Evolutionary conservation across 805 yeast species (phyloP).

Genomic region (Saturnispora besseyi): DNA sequence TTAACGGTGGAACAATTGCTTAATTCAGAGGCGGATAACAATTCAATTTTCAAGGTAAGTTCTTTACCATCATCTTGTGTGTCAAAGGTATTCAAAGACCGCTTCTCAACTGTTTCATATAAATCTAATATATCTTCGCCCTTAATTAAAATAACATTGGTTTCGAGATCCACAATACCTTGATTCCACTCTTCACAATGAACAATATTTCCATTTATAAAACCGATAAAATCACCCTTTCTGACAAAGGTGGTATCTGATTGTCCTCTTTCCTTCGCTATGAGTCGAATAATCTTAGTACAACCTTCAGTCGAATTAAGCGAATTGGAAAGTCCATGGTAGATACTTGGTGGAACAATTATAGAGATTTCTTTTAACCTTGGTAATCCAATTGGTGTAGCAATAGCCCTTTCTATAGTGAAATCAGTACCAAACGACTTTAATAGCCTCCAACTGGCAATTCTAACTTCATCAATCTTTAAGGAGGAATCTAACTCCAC

Average conservation of each 20-base stretch:
- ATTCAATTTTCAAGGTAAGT: neutral
- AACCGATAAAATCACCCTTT: conserved; percentile 37
- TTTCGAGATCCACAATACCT: conserved; percentile 41
- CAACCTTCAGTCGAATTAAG: conserved; percentile 8
- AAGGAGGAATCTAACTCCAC: neutral
- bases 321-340: conserved; percentile 32
- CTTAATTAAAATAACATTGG: conserved; percentile 49
- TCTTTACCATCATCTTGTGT: neutral
- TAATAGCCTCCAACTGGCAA: conserved; percentile 33
- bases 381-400: conserved; percentile 28
- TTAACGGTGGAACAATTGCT: conserved; percentile 15
- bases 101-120: neutral
- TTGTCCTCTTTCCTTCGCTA: conserved; percentile 29
- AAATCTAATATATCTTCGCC: conserved; percentile 1
- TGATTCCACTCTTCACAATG: conserved; percentile 70
- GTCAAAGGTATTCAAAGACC: neutral
- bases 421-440: conserved; percentile 30
- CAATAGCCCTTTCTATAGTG: conserved; percentile 33
- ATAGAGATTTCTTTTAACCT: conserved; percentile 33
- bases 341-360: conserved; percentile 40
- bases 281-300: conserved; percentile 24
- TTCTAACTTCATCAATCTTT: conserved; percentile 25
- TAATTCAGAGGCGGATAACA: conserved; percentile 10
- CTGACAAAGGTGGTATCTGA: conserved; percentile 21
- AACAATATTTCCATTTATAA: conserved; percentile 41